Percentiles rank a stretch among this genome's conserved stretches.
phyloP scores from a whole-genome alignment of 2,329 filamentous ascomycete genomes.

The Claviceps pusilla region DNA sequence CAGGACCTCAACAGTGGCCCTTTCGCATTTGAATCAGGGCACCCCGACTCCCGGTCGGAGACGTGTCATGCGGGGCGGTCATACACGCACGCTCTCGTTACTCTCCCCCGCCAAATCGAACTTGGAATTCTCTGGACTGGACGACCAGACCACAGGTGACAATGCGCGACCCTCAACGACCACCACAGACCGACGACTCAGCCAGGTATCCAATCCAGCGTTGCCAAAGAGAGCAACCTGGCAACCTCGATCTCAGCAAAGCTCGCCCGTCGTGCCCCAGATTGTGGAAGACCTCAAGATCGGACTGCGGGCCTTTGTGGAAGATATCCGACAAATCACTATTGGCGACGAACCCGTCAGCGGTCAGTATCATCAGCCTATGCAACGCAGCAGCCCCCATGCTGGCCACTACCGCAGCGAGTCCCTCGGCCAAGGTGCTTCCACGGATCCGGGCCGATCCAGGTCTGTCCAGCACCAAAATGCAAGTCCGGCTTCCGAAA shows the following conservation, averaged over 20 bases:
- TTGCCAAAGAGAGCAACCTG: slow-evolving; percentile 44
- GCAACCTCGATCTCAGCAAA: slow-evolving; percentile 36
- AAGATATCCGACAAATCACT: slow-evolving; percentile 87
- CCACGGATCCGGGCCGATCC: slow-evolving; percentile 30
- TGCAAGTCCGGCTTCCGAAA: slow-evolving; percentile 28
- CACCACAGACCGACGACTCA: slow-evolving; percentile 16
- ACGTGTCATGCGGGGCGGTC: slow-evolving; percentile 53
- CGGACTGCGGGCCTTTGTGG: slow-evolving; percentile 85
- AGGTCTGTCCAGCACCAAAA: slow-evolving; percentile 28
- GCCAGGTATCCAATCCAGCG: slow-evolving; percentile 23
- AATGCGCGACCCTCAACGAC: slow-evolving; percentile 11
- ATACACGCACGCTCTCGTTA: slow-evolving; percentile 57
- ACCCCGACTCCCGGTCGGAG: slow-evolving; percentile 31
- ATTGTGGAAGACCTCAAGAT: slow-evolving; percentile 81
- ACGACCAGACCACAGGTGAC: slow-evolving; percentile 18
- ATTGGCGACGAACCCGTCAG: slow-evolving; percentile 81
- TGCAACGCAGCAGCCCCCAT: slow-evolving; percentile 9
- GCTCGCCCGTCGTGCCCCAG: slow-evolving; percentile 45
- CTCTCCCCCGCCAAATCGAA: slow-evolving; percentile 51
- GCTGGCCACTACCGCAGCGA: slow-evolving; percentile 1
- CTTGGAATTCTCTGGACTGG: slow-evolving; percentile 27
- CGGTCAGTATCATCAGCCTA: slow-evolving; percentile 20
- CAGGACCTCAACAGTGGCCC: slow-evolving; percentile 50
- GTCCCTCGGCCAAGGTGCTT: slow-evolving; percentile 6
- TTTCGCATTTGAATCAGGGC: slow-evolving; percentile 28